Conservation (phyloP, 2,329 filamentous ascomycete species). For the Diaporthe ilicicola region DNA sequence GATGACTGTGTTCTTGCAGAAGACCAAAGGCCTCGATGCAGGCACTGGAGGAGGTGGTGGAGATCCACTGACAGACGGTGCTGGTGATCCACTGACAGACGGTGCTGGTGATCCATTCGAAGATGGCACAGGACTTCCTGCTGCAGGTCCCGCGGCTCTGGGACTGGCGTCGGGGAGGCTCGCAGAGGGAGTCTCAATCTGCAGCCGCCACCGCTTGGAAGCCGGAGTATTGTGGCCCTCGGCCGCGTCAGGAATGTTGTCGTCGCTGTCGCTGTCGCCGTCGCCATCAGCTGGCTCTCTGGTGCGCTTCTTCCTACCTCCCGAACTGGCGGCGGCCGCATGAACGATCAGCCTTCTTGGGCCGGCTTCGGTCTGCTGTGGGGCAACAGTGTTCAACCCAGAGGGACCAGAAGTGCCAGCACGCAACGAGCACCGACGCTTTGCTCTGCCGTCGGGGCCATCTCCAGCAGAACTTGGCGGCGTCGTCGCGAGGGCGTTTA, state of each 20-base stretch:
- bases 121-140: background rate
- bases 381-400: background rate
- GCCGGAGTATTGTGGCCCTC: background rate
- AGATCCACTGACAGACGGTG: background rate
- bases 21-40: background rate
- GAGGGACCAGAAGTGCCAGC: background rate
- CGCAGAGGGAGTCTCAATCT: accelerated
- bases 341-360: background rate
- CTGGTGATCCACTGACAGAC: background rate
- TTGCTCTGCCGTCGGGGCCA: too few relatives aligned
- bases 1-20: background rate
- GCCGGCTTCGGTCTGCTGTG: too few relatives aligned
- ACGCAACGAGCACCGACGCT: background rate
- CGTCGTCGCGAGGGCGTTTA: background rate
- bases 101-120: background rate
- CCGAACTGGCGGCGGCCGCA: background rate
- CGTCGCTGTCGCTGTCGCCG: background rate
- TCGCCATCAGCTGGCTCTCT: background rate
- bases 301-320: background rate
- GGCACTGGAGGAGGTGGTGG: background rate
- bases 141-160: background rate
- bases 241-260: background rate
- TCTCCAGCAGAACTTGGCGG: background rate
- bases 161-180: background rate
- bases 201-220: background rate